Evolutionary conservation across 1,284 basidiomycete genomes (phyloP).

Genomic region (Leccinum fallax): DNA sequence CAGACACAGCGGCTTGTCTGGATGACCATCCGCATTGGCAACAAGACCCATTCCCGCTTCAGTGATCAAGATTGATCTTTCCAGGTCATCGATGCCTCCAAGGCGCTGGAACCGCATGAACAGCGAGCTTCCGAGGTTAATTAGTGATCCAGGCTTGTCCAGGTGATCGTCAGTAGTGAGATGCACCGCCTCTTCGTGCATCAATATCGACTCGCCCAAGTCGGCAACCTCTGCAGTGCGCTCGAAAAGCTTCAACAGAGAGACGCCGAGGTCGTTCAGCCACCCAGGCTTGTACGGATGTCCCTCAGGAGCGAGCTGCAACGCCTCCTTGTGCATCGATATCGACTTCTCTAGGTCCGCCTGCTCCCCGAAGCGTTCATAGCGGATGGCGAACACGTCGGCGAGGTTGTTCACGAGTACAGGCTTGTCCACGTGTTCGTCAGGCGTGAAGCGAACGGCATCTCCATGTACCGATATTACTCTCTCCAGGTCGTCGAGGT

Average conservation of each 20-base stretch:
- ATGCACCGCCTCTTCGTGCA: background rate
- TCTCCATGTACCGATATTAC: background rate
- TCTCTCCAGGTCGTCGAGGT: background rate
- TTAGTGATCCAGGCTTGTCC: background rate
- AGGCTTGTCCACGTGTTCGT: background rate
- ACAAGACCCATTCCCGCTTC: background rate
- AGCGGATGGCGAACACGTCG: background rate
- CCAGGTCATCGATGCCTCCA: background rate
- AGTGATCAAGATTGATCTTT: background rate
- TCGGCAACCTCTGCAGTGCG: background rate
- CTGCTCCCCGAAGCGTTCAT: background rate
- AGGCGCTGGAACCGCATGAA: background rate
- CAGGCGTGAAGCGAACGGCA: background rate
- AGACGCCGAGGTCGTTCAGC: background rate
- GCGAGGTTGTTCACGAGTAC: background rate
- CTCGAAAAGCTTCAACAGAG: background rate
- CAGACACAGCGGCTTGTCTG: background rate
- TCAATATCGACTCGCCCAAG: background rate
- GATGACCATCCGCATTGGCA: background rate
- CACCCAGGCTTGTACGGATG: background rate
- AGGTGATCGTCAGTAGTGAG: background rate
- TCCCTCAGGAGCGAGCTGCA: background rate
- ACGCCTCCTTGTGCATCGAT: background rate
- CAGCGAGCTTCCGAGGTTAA: background rate
- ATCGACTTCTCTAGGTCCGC: background rate